These are phyloP conservation scores for Rubia yunnanensis DNA, from an alignment of 257 asterid species.

Conservation along the genomic window DNA sequence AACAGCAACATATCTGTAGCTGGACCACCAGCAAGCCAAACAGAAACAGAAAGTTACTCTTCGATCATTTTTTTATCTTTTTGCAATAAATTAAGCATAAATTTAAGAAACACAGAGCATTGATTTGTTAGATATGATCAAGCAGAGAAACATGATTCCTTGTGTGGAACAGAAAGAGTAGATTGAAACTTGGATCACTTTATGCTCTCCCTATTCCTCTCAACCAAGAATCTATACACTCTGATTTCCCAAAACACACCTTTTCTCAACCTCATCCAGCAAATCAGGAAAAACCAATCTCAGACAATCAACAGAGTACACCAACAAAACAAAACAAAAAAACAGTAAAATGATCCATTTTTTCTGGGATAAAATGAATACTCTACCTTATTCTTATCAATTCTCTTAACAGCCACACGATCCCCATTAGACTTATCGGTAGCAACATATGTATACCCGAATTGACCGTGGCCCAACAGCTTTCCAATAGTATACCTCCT, in stretches of 20 bases:
- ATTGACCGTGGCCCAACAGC: conserved; percentile 96
- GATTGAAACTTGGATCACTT: background rate
- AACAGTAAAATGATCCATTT: background rate
- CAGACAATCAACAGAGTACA: background rate
- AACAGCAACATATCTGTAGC: background rate
- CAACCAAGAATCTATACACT: background rate
- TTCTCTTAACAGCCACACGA: conserved; percentile 97
- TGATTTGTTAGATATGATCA: background rate
- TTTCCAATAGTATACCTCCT: conserved; percentile 65
- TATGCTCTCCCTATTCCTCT: conserved; percentile 1
- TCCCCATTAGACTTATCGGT: conserved; percentile 75
- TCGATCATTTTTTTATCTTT: background rate
- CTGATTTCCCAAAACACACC: background rate
- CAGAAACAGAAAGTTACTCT: background rate
- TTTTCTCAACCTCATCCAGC: background rate
- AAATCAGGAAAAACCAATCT: background rate
- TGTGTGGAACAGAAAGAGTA: too few species aligned
- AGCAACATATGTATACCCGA: conserved; percentile 93
- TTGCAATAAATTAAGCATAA: background rate
- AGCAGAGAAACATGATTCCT: background rate
- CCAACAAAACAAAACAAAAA: conserved; percentile 1
- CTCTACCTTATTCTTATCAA: conserved; percentile 98
- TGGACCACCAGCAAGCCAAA: background rate
- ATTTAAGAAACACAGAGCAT: background rate
- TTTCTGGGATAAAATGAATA: conserved; percentile 9